phyloP scores from a whole-genome alignment of 352 stramenopile species.

The Pythium apleroticum region DNA sequence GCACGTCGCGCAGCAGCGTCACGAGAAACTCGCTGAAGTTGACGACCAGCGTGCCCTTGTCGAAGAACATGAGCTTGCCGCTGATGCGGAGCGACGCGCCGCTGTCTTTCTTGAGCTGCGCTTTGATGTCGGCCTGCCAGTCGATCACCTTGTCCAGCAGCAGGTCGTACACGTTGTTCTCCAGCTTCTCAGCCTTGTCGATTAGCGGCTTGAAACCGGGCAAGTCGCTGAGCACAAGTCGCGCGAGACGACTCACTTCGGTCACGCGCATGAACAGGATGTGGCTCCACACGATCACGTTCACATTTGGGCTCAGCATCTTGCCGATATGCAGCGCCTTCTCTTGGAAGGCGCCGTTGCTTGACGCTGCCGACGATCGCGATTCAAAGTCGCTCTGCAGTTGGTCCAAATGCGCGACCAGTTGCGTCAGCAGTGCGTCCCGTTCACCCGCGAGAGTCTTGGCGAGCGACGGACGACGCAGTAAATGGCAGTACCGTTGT shows the following conservation, averaged over 20 bases:
- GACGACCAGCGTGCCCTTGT: constrained; percentile 86
- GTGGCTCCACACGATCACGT: constrained; percentile 83
- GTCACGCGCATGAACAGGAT: constrained; percentile 63
- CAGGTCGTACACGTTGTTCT: constrained; percentile 55
- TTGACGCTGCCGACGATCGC: constrained; percentile 23
- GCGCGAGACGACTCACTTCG: constrained; percentile 49
- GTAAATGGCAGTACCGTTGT: constrained; percentile 83
- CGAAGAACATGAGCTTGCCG: constrained; percentile 91
- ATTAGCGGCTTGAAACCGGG: constrained; percentile 53
- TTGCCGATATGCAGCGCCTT: constrained; percentile 62
- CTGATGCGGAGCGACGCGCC: constrained; percentile 68
- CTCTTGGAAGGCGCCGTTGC: background rate
- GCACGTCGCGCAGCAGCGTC: constrained; percentile 89
- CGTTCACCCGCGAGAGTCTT: constrained; percentile 77
- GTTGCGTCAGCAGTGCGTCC: constrained; percentile 84
- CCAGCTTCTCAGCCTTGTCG: constrained; percentile 55
- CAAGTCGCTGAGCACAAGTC: constrained; percentile 64
- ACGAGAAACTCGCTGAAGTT: constrained; percentile 95
- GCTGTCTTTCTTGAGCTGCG: constrained; percentile 57
- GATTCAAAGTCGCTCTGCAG: constrained; percentile 87
- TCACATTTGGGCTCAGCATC: constrained; percentile 82
- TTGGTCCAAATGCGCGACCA: constrained; percentile 85
- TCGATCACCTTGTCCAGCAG: constrained; percentile 80
- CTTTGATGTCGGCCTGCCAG: constrained; percentile 84
- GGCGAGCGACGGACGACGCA: constrained; percentile 76